phyloP scores from a whole-genome alignment of 306 rosid species.

The Oemleria cerasiformis region DNA sequence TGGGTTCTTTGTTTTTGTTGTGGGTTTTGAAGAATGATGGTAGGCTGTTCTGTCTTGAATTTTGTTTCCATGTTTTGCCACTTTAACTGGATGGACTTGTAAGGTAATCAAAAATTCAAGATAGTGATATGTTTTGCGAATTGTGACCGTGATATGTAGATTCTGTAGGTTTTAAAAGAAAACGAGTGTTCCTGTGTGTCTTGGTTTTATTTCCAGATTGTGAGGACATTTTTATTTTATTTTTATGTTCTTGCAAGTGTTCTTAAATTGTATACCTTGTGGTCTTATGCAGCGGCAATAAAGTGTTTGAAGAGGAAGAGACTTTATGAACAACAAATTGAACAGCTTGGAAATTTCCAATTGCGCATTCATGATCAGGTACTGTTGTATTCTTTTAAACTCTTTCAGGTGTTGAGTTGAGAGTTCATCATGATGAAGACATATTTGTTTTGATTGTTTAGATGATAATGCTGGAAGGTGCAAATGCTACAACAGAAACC shows the following conservation, averaged over 20 bases:
- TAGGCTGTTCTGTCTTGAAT: background rate
- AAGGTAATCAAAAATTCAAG: too few relatives aligned
- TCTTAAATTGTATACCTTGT: background rate
- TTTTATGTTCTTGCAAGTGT: background rate
- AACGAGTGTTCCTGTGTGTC: background rate
- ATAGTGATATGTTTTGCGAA: too few relatives aligned
- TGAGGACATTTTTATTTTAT: background rate
- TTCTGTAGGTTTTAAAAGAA: background rate
- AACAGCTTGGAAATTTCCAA: constrained; percentile 97
- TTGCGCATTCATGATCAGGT: constrained; percentile 99
- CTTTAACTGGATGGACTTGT: background rate
- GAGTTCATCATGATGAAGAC: background rate
- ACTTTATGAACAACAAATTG: constrained; percentile 91
- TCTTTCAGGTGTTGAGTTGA: background rate
- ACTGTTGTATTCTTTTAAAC: background rate
- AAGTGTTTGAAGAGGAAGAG: constrained; percentile 96
- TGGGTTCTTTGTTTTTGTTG: background rate
- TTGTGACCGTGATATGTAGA: background rate
- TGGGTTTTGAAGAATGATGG: background rate
- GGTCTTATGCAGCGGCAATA: constrained; percentile 70
- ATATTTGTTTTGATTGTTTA: constrained; percentile 14
- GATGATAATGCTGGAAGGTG: constrained; percentile 99
- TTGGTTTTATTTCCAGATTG: background rate
- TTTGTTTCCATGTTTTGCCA: background rate
- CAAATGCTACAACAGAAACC: constrained; percentile 96